These are phyloP conservation scores for Tuber calosporum DNA, from an alignment of 495 filamentous ascomycete species.

Conservation along the genomic window DNA sequence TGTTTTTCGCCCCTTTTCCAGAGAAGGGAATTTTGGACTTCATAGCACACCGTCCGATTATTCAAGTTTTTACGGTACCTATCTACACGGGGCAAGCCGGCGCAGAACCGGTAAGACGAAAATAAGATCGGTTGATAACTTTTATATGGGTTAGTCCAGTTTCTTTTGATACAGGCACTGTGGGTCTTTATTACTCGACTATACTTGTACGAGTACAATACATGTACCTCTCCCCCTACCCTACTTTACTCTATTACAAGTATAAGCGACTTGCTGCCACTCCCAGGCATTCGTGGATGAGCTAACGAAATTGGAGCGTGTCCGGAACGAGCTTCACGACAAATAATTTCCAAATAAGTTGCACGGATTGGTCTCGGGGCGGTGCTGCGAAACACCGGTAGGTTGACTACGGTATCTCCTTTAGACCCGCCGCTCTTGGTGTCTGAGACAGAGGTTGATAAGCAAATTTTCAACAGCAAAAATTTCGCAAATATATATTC, in stretches of 20 bases:
- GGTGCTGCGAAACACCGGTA: background rate
- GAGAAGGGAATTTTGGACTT: too few relatives aligned
- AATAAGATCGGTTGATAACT: background rate
- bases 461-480: background rate
- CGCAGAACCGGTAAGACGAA: background rate
- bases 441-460: background rate
- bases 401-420: background rate
- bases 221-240: background rate
- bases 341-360: background rate
- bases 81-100: background rate
- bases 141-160: background rate
- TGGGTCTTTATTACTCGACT: background rate
- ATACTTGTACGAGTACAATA: too few relatives aligned
- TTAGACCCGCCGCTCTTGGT: background rate
- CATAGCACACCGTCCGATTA: too few relatives aligned
- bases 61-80: too few relatives aligned
- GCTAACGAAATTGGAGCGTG: background rate
- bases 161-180: background rate
- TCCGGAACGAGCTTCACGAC: background rate
- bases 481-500: background rate
- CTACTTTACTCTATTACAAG: background rate
- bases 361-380: background rate
- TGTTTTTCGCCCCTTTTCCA: too few relatives aligned
- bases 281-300: background rate
- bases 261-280: too few relatives aligned